A percentile compares a stretch with the other conserved stretches of the same genome.
Conservation (phyloP, 2,329 filamentous ascomycete genomes). For the Harringtonia aguacate region DNA sequence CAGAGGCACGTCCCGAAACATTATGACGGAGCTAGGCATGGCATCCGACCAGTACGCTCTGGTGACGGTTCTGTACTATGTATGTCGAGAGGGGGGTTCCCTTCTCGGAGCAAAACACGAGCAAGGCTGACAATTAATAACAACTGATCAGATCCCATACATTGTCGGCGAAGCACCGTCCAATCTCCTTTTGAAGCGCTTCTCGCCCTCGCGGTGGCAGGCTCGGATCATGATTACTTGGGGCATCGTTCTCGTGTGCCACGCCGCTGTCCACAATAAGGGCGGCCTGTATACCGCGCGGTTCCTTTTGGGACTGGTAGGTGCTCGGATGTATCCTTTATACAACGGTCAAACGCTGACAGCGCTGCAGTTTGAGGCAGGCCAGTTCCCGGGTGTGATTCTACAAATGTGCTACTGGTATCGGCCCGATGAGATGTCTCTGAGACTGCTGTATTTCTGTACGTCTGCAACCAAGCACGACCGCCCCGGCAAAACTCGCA, state of each 20-base stretch:
- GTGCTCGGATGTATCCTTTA: too few relatives aligned
- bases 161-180: constrained; percentile 66
- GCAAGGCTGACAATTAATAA: too few relatives aligned
- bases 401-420: constrained; percentile 37
- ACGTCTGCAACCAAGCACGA: too few relatives aligned
- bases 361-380: constrained; percentile 41
- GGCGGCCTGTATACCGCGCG: constrained; percentile 35
- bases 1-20: too few relatives aligned
- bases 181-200: constrained; percentile 64
- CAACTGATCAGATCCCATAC: constrained; percentile 59
- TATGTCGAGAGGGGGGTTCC: too few relatives aligned
- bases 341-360: too few relatives aligned
- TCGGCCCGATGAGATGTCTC: constrained; percentile 35
- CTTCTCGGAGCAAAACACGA: too few relatives aligned
- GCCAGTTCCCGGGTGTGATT: constrained; percentile 52
- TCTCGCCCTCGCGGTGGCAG: constrained; percentile 65
- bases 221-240: constrained; percentile 57
- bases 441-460: too few relatives aligned
- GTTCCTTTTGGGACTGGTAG: constrained; percentile 53
- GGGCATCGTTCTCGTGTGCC: constrained; percentile 37
- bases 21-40: constrained; percentile 27
- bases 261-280: constrained; percentile 40
- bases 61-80: constrained; percentile 27
- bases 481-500: too few relatives aligned
- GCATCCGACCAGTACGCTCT: constrained; percentile 29